Evolutionary conservation across 345 rosid species (phyloP).

Genomic region (Dipteronia sinensis): DNA sequence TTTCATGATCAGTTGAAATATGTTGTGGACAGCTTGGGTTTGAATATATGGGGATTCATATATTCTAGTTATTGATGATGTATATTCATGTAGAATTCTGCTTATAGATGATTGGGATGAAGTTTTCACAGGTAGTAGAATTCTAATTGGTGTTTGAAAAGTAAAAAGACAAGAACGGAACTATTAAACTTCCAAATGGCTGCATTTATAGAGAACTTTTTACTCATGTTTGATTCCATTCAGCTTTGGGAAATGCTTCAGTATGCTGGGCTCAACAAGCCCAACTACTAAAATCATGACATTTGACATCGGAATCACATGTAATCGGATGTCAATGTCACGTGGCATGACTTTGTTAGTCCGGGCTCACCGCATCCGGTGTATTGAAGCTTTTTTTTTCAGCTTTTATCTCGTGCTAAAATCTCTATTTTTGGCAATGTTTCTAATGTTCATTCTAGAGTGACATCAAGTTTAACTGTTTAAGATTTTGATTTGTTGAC

Average conservation of each 20-base stretch:
- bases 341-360: too few relatives aligned
- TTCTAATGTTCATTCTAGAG: background rate
- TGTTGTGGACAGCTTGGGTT: background rate
- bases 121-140: too few relatives aligned
- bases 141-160: background rate
- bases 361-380: too few relatives aligned
- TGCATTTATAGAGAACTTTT: background rate
- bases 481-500: background rate
- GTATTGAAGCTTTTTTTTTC: background rate
- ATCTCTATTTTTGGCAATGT: background rate
- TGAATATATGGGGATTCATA: background rate
- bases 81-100: background rate
- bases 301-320: background rate
- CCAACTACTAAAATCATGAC: background rate
- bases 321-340: too few relatives aligned
- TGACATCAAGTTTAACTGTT: background rate
- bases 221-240: background rate
- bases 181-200: background rate
- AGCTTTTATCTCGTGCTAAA: background rate
- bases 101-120: background rate
- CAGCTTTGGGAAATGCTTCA: background rate
- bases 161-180: background rate
- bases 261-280: too few relatives aligned
- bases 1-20: background rate
- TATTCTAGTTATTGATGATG: background rate